Evolutionary conservation across 2,329 filamentous ascomycete genomes (phyloP).

Genomic region (Coniochaeta hoffmannii): DNA sequence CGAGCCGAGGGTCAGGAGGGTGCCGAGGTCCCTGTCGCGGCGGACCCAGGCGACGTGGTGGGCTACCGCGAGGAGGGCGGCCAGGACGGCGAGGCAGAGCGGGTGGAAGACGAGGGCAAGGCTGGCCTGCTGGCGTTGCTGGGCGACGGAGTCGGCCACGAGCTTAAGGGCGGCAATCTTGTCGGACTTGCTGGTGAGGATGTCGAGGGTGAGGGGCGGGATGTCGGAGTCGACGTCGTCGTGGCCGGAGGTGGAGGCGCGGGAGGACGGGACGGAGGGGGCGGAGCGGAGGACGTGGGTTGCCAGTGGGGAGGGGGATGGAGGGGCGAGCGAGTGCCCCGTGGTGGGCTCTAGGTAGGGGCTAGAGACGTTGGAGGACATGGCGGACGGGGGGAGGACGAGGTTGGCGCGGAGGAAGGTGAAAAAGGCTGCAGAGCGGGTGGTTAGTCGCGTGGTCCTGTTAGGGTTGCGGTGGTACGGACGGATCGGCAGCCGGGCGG

Average conservation of each 20-base stretch:
- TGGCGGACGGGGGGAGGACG: conserved; percentile 53
- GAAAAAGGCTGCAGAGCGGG: conserved; percentile 61
- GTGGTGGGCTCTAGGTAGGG: conserved; percentile 52
- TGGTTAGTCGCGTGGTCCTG: background rate
- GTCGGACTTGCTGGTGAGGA: conserved; percentile 47
- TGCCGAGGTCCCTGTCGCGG: conserved; percentile 39
- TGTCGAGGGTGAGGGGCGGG: conserved; percentile 56
- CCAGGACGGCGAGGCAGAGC: conserved; percentile 40
- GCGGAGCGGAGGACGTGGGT: conserved; percentile 12
- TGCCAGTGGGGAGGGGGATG: conserved; percentile 8
- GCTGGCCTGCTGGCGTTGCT: conserved; percentile 67
- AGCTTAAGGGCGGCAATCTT: conserved; percentile 63
- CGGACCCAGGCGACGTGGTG: conserved; percentile 40
- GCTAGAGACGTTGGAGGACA: conserved; percentile 58
- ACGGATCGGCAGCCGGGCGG: background rate
- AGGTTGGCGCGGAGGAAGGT: conserved; percentile 76
- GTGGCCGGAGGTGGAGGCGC: conserved; percentile 13
- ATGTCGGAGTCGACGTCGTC: conserved; percentile 37
- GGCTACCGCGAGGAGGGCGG: conserved; percentile 31
- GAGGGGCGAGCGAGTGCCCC: conserved; percentile 21
- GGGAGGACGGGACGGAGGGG: conserved; percentile 26
- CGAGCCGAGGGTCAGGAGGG: conserved; percentile 49
- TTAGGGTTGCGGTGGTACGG: background rate
- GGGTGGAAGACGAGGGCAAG: conserved; percentile 58
- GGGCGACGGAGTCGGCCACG: conserved; percentile 73